These are phyloP conservation scores for Penicillium sp. DNA, from an alignment of 2,329 filamentous ascomycete species.

Conservation along the genomic window DNA sequence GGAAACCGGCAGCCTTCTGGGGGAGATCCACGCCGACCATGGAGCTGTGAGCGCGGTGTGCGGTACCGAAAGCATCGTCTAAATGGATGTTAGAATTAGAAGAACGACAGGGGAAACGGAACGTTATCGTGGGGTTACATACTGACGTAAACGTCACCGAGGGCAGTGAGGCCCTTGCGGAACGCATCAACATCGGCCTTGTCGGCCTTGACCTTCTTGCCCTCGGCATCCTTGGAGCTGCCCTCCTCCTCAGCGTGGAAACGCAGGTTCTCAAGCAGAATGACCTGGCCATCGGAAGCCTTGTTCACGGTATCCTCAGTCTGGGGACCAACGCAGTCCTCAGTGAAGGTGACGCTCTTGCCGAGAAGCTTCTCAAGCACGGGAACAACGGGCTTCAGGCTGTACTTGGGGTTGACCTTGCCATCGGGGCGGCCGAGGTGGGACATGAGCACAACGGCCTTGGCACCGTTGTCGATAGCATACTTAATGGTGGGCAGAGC, in stretches of 20 bases:
- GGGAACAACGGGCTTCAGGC: slow-evolving; percentile 82
- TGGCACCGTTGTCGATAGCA: slow-evolving; percentile 83
- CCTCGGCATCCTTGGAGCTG: slow-evolving; percentile 86
- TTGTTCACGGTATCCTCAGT: slow-evolving; percentile 86
- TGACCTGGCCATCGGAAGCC: slow-evolving; percentile 74
- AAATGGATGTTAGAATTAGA: not conserved
- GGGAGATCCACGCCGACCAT: slow-evolving; percentile 97
- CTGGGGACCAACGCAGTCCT: slow-evolving; percentile 85
- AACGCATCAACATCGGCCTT: slow-evolving; percentile 90
- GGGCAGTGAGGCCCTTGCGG: slow-evolving; percentile 87
- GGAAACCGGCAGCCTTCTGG: slow-evolving; percentile 95
- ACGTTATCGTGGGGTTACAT: slow-evolving; percentile 38
- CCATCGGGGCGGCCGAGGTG: slow-evolving; percentile 96
- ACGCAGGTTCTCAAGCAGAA: slow-evolving; percentile 94
- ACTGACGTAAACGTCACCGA: slow-evolving; percentile 97
- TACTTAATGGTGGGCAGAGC: slow-evolving; percentile 95
- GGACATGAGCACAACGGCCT: slow-evolving; percentile 95
- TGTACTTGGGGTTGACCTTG: slow-evolving; percentile 87
- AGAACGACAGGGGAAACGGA: not conserved
- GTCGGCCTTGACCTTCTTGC: slow-evolving; percentile 98
- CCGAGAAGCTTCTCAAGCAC: slow-evolving; percentile 88
- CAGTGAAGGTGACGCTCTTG: slow-evolving; percentile 80
- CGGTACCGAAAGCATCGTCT: slow-evolving; percentile 98
- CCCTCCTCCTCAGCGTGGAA: slow-evolving; percentile 99
- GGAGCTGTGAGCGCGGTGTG: slow-evolving; percentile 96